phyloP scores from a whole-genome alignment of 2,329 filamentous ascomycete species.

The Clonostachys sp. region DNA sequence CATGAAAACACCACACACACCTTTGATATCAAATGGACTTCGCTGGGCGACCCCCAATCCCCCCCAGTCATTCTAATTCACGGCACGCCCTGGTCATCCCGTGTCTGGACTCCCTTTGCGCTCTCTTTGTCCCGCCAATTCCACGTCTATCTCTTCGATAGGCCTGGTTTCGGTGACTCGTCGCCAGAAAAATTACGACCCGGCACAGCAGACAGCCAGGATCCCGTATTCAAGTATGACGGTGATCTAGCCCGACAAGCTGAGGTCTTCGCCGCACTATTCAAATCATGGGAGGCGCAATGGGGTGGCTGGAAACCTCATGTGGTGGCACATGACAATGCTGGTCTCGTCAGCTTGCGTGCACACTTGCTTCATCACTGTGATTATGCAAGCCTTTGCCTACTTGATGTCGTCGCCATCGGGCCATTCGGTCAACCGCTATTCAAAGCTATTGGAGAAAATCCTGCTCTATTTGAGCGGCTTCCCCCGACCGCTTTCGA shows the following conservation, averaged over 20 bases:
- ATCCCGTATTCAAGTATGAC: slow-evolving; percentile 13
- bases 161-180: slow-evolving; percentile 35
- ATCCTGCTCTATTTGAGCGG: slow-evolving; percentile 24
- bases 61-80: slow-evolving; percentile 36
- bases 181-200: slow-evolving; percentile 14
- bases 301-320: slow-evolving; percentile 20
- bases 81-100: slow-evolving; percentile 40
- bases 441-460: slow-evolving; percentile 31
- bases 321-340: slow-evolving; percentile 39
- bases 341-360: slow-evolving; percentile 31
- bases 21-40: slow-evolving; percentile 22
- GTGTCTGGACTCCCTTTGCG: slow-evolving; percentile 28
- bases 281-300: slow-evolving; percentile 19
- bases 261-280: slow-evolving; percentile 28
- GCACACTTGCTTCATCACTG: slow-evolving; percentile 27
- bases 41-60: slow-evolving; percentile 16
- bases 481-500: slow-evolving; percentile 24
- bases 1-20: slow-evolving; percentile 17
- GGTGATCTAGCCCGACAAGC: slow-evolving; percentile 30
- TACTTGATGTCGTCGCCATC: slow-evolving; percentile 35
- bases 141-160: slow-evolving; percentile 36
- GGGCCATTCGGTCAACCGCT: slow-evolving; percentile 35
- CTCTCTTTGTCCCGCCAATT: slow-evolving; percentile 24
- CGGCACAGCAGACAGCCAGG: not conserved
- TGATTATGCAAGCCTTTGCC: slow-evolving; percentile 28